Base-by-base conservation (phyloP, 108 stramenopile genomes). In the Cyclotella choctawhatcheeana region DNA sequence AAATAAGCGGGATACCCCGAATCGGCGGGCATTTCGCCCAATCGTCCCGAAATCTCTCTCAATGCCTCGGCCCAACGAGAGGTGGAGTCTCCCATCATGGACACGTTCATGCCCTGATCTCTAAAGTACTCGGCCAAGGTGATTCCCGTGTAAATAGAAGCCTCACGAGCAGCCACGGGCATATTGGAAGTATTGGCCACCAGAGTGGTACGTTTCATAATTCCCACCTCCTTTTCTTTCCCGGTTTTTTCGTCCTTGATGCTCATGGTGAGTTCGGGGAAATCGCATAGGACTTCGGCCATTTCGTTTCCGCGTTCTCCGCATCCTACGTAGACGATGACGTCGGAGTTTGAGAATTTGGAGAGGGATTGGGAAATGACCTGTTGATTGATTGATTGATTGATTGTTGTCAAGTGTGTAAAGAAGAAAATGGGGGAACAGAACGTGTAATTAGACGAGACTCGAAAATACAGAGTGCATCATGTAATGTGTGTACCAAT, bases 111-210 rank as follows among this genome's bases (percentile, higher is more conserved):
- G 27, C 99, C 98, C 85, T 96, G 94, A 89, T 99, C 99, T 68
- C 99, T 92, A 85, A 97, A 97, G 88, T 97, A 99, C 80, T 97
- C 97, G 52, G 97, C 96, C 48, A 98, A 84, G 34, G 98, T 97
- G 64, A 97, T 97, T 66, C 98, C 98, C 20, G 99, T 99, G 92
- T 99, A 99, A 82, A 99, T 99, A 59, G 96, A 97, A 8, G 99
- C 99, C 91, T 99, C 99, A 77, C 99, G 97, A 30, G 99, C 99
- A 56, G 99, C 99, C 79, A 99, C 99, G 63, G 99, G 99, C 99
- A 99, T 99, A 96, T 99, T 99, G 65, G 98, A 99, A 27, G 99
- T 99, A 86, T 99, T 99, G 73, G 99, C 99, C 68, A 99, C 98
- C 48, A 99, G 89, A 33, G 96, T 93, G n/a, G 99, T 99, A 64